Evolutionary conservation across 805 yeast genomes (phyloP), one percentile per base, ranked within the genome.

Genomic region (Spathaspora sp.): DNA sequence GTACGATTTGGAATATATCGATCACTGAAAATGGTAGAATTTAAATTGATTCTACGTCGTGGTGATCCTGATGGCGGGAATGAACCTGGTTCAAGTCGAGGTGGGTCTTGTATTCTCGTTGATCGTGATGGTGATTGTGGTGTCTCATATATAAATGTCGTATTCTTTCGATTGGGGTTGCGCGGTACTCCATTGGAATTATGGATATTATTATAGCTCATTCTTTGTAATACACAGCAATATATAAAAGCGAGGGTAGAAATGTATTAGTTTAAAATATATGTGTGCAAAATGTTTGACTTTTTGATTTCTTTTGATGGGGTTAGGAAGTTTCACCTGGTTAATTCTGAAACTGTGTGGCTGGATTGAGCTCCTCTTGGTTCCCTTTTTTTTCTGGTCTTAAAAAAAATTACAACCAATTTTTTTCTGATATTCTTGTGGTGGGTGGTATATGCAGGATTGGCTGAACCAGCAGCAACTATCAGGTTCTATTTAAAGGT

Each of bases 1-100:
- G 89, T 84, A 47, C 99, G 71, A 54, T 81, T 83, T 5, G 99
- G 99, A 26, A 94, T 89, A 66, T 83, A 90, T 51, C 98, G 73
- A 67, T 92, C 99, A 55, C 88, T 84, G 68, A 87, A 88, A 0
- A 81, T 73, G 2, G 80, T 67, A 48, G 70, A 66, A 26, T 67
- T 68, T 50, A 77, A 77, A 50, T 75, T 72, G 52, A 84, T 66
- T 61, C 83, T 66, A 16, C 54, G 45, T 26, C 83, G 76, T 1
- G 83, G 81, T 2, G 76, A 64, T 12, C 64, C 49, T 3, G 54
- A 40, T 1, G 49, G 28, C 6, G 18, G 18, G n/a, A 39, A 17
- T 16, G 14, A 18, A 3, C 31, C 28, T 2, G 76, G 58, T 10
- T 69, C 75, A 1, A 70, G 62, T 47, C 61, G 62, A 3, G 78